These are phyloP conservation scores for Suhomyces chickasaworum DNA, from an alignment of 1,139 yeast genomes.

Conservation along the genomic window DNA sequence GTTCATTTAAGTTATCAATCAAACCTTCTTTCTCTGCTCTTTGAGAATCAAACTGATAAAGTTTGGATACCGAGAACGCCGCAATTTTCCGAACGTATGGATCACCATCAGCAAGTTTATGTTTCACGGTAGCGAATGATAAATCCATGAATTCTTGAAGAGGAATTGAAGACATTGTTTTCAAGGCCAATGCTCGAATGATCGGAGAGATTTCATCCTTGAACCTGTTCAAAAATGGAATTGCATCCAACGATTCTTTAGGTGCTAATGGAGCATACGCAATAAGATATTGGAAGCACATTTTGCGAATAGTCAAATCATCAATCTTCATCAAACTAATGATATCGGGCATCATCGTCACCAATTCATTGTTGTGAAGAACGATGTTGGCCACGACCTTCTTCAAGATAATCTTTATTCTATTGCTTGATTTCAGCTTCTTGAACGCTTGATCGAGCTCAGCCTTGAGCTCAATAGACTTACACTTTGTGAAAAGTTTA, in stretches of 20 bases:
- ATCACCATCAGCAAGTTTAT: slow-evolving; percentile 53
- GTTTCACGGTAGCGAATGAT: slow-evolving; percentile 25
- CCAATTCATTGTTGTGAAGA: slow-evolving; percentile 78
- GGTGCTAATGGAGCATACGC: slow-evolving; percentile 61
- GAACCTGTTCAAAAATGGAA: slow-evolving; percentile 61
- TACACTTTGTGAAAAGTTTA: slow-evolving; percentile 43
- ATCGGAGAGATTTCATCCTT: slow-evolving; percentile 35
- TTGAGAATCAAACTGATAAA: slow-evolving; percentile 59
- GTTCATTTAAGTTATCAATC: slow-evolving; percentile 56
- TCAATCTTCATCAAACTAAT: slow-evolving; percentile 58
- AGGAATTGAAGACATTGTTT: slow-evolving; percentile 64
- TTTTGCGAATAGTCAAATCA: slow-evolving; percentile 73
- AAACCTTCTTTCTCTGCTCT: slow-evolving; percentile 50
- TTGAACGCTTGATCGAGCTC: slow-evolving; percentile 58
- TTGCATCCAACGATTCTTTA: slow-evolving; percentile 53
- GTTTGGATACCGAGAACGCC: slow-evolving; percentile 66
- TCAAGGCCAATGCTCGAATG: slow-evolving; percentile 55
- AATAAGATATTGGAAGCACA: slow-evolving; percentile 62
- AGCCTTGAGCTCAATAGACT: slow-evolving; percentile 57
- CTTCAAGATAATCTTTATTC: slow-evolving; percentile 64
- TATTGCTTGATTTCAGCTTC: slow-evolving; percentile 50
- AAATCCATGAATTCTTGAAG: slow-evolving; percentile 51
- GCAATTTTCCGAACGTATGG: slow-evolving; percentile 70
- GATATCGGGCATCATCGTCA: slow-evolving; percentile 66
- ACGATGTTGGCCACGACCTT: slow-evolving; percentile 83